These are phyloP conservation scores for Ganoderma meredithae DNA, from an alignment of 1,284 basidiomycete species.

Conservation along the genomic window DNA sequence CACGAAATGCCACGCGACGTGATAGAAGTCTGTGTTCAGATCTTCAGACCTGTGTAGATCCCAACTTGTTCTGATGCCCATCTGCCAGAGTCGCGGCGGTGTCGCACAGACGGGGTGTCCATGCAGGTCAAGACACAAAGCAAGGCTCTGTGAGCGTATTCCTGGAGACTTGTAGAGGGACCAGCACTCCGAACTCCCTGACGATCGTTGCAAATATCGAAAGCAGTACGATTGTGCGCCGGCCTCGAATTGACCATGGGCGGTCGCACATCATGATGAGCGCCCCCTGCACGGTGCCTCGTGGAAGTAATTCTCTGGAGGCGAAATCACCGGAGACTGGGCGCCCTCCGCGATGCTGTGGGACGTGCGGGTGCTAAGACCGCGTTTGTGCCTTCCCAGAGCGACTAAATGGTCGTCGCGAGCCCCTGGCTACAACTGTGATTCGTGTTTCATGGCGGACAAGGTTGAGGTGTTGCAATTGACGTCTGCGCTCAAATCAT, in stretches of 20 bases:
- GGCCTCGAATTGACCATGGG: not conserved
- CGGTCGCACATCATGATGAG: not conserved
- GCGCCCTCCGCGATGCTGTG: slow-evolving; percentile 5
- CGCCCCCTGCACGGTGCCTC: not conserved
- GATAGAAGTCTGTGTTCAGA: not conserved
- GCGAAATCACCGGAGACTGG: slow-evolving; percentile 1
- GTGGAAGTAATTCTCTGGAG: not conserved
- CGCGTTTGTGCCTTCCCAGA: not conserved
- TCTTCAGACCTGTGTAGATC: not conserved
- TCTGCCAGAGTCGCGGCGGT: not conserved
- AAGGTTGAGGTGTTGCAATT: not conserved
- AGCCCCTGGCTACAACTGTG: not conserved
- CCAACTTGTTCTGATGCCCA: not conserved
- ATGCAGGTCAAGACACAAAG: not conserved
- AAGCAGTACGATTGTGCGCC: not conserved
- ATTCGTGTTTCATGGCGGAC: slow-evolving; percentile 2
- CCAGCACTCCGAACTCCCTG: not conserved
- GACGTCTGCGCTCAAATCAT: not conserved
- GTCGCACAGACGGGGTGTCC: not conserved
- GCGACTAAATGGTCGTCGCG: not conserved
- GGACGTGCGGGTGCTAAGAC: not conserved
- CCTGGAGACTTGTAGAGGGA: not conserved
- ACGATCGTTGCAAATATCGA: not conserved
- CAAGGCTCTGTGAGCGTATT: not conserved
- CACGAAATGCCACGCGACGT: not conserved